Percentiles rank a stretch among this genome's conserved stretches.
These are phyloP conservation scores for Lonicera japonica DNA, from an alignment of 129 eudicot genomes.

Conservation along the genomic window DNA sequence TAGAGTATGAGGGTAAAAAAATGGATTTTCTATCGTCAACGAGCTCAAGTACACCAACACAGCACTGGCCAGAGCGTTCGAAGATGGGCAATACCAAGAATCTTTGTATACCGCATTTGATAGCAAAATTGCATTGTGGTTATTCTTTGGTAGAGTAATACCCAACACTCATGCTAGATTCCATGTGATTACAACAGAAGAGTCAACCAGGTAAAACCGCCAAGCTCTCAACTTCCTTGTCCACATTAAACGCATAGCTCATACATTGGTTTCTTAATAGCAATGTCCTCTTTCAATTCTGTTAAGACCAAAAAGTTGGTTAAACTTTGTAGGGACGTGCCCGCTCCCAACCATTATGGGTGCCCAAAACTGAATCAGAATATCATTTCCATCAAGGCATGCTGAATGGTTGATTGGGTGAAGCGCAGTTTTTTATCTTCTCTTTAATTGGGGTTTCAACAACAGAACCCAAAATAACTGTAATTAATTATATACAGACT, in stretches of 20 bases:
- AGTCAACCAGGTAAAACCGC: conserved; percentile 5
- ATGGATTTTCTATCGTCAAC: neutral
- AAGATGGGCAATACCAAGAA: neutral
- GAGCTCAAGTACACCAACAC: conserved; percentile 10
- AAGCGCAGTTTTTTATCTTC: neutral
- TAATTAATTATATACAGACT: too few species aligned
- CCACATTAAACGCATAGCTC: neutral
- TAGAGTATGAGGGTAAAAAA: neutral
- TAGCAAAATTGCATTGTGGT: neutral
- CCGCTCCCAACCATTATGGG: neutral
- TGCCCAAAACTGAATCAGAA: conserved; percentile 10
- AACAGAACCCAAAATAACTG: too few species aligned
- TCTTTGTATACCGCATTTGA: neutral
- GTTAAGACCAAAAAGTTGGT: conserved; percentile 1
- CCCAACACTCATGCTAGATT: neutral
- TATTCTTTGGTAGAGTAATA: neutral
- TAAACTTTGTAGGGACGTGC: neutral
- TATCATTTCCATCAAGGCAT: neutral
- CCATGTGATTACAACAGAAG: neutral
- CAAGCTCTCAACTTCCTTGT: neutral
- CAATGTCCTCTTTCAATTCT: neutral
- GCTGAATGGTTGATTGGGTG: neutral
- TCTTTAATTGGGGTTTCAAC: neutral
- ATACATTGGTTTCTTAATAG: neutral
- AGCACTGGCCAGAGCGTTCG: neutral